Conservation (phyloP, 305 asterid genomes). For the Fraxinus baroniana region DNA sequence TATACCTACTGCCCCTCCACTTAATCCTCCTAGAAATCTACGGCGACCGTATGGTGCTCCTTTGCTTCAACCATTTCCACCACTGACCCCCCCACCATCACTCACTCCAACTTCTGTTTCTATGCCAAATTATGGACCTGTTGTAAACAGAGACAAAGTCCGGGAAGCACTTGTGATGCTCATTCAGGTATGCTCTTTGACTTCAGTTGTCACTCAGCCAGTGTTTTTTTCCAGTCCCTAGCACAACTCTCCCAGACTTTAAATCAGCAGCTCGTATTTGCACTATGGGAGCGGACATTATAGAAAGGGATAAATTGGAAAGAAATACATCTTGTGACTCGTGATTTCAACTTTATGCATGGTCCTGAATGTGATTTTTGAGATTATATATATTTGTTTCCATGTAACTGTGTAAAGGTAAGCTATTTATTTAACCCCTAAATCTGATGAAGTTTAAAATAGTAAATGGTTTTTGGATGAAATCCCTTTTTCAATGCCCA, state of each 20-base stretch:
- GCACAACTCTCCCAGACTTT: neutral
- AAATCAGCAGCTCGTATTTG: neutral
- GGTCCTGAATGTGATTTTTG: neutral
- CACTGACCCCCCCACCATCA: constrained; percentile 70
- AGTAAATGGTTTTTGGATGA: neutral
- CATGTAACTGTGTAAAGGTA: neutral
- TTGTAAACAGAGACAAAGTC: constrained; percentile 61
- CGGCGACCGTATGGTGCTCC: constrained; percentile 65
- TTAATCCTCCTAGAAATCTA: constrained; percentile 45
- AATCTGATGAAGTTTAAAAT: neutral
- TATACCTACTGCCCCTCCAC: constrained; percentile 59
- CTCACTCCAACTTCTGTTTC: constrained; percentile 60
- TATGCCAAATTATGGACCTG: constrained; percentile 40
- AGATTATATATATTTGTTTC: neutral
- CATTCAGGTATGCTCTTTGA: constrained; percentile 55
- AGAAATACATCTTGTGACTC: neutral
- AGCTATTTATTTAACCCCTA: neutral
- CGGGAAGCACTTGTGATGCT: constrained; percentile 68
- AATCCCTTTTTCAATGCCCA: neutral
- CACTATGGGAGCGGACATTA: neutral
- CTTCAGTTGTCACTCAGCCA: neutral
- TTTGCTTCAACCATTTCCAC: constrained; percentile 78
- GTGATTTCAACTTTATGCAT: neutral
- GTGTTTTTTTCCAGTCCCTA: neutral
- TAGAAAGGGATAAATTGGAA: neutral